Evolutionary conservation across 805 yeast species (phyloP), one percentile per base, ranked within the genome.

Genomic region (Ogataea nonfermentans): DNA sequence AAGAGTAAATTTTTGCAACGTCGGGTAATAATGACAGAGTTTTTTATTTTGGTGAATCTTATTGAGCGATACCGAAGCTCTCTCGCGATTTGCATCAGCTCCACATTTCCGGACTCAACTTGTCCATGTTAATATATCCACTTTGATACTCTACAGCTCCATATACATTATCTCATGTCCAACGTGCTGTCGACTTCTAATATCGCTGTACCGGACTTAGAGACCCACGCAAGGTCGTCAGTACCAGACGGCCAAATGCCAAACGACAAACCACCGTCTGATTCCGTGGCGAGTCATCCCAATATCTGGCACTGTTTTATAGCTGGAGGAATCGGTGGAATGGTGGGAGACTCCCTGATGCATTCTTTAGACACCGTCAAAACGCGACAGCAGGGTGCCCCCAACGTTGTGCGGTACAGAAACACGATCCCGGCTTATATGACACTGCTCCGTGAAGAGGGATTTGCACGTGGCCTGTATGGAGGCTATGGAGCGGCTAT

Each of bases 311-410:
- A 75, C 54, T 78, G 88, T 56, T 70, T 88, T 70, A 40, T 89
- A 27, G 96, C 97, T 0, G 99, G 99, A 29, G 97, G 95, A 0
- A 64, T 91, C 34, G 99, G 99, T 6, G 99, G 98, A 1, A 81
- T 86, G 39, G 76, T 90, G 26, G 98, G 97, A 10, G 99, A 91
- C 55, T 74, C 93, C 1, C 66, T 78, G 22, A 93, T 93, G 97
- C 97, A 93, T 63, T 90, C 98, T 0, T 65, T 93, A 24, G 99
- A 93, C 58, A 93, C 99, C 0, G 96, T 93, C 23, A 93, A 93
- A 60, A 93, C 99, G 2, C 72, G 99, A 47, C 99, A 93, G 61
- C 99, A 93, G 59, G 98, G 96, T n/a, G 85, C 95, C 4, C 81
- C 85, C 15, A 68, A 71, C 48, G 73, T 73, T 14, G 48, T 67